Base-by-base conservation (phyloP, 169 alveolate genomes). In the Besnoitia besnoiti region DNA sequence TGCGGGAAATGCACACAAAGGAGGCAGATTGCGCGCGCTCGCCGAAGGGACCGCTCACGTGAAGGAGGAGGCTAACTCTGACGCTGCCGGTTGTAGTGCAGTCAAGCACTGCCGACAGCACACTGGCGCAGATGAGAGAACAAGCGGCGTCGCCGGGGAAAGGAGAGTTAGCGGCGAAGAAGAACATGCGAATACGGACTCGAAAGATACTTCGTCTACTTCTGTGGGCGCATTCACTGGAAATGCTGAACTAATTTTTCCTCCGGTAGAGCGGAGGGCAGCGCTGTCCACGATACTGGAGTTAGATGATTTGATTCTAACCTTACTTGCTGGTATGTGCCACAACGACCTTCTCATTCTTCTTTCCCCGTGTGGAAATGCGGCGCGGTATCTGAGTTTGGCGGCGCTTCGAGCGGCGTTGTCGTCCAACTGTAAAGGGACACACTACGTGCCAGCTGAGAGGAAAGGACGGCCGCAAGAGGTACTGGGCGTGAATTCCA, bases 281-380 rank as follows among this genome's bases (percentile, higher is more conserved):
- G 85, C 88, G 46, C 0, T 82, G 85, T 8, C n/a, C 24, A 90
- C 59, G 85, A 12, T 82, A 37, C 39, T 62, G 55, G 77, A 42
- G 67, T 61, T 91, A 33, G 94, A 91, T 37, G 77, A 42, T 62
- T 51, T 76, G 39, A 62, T 91, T 2, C 49, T 42, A 5, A 88
- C 84, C 21, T 59, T 91, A 3, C 59, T 84, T 12, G 89, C 91
- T 0, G 46, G 59, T 27, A 27, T 91, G 89, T 35, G 67, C 35
- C 90, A 77, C 0, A 73, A 79, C 59, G 94, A 91, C 76, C 61
- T 91, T 35, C 91, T 91, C 42, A 55, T 91, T 42, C 85, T 91
- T 62, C 19, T 91, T 14, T 91, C 94, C 3, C 91, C 91, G 14
- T 91, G 94, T 40, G 94, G 94, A 16, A 89, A 91, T 37, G 90